Evolutionary conservation across 805 yeast genomes (phyloP), one percentile per base, ranked within the genome.

Genomic region (Wickerhamomyces chambardii): DNA sequence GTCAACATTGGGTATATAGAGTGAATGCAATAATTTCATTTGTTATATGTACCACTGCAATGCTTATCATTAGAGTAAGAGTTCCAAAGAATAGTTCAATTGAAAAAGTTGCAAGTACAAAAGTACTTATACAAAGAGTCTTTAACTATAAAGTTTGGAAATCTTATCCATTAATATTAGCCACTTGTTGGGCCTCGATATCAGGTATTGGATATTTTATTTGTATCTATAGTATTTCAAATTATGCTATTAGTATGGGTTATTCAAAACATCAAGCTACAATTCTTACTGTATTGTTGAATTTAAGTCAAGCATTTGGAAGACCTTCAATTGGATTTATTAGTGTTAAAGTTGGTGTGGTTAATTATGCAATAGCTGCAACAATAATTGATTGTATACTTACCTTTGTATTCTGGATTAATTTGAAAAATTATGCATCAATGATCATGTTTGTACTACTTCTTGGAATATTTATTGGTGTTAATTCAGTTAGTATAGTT

Each of bases 371-470:
- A 5, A 54, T 65, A 10, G 22, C 55, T 5, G 43, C 59, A 6
- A 61, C 70, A 1, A 15, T 46, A 2, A 38, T 68, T 4, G 41
- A 66, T 19, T 53, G 61, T 2, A 43, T 72, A 0, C 40, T 70
- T n/a, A 43, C 59, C 24, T 63, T 70, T 37, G 63, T 55, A 4
- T 70, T 63, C 41, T 74, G 81, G 80, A 56, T 70, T 12, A 65
- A 72, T 17, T 53, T 69, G 1, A 53, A 45, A 30, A 61, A 62
- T 2, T 71, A 64, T 42, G 52, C 58, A 0, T 56, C 61, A 17
- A 44, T 73, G 22, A 40, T 67, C 4, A 57, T 60, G 14, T 70
- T 69, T 40, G 49, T 71, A 1, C 46, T 70, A 7, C 46, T 68
- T 37, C 40, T 64, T 7, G 79, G 79, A 2, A 31, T 61, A 3